Base-by-base conservation (phyloP, 768 basidiomycete species). In the Boletus barrowsii region DNA sequence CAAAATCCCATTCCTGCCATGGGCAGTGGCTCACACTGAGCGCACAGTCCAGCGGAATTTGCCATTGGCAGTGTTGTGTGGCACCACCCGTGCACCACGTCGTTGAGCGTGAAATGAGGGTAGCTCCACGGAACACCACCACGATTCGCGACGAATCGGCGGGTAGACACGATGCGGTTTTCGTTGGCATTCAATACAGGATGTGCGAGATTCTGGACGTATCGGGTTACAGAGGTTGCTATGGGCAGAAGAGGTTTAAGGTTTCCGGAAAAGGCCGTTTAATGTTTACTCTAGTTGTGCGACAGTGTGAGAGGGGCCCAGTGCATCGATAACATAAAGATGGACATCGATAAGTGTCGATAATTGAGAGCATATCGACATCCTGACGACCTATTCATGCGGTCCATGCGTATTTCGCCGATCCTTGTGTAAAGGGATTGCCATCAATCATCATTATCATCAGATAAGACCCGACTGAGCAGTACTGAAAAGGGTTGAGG, bases 71-170 rank as follows among this genome's bases (percentile, higher is more conserved):
- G 26, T 42, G 15, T 13, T 14, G 14, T 7, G 42, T 41, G 36
- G 49, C 47, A 52, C 22, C 30, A 55, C 24, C 15, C 33, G 13
- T 36, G 35, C 26, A 24, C n/a, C 13, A 29, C 35, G 35, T 36
- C 35, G 35, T 13, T 11, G 15, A 17, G 15, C 14, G 5, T 13
- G 35, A 13, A 2, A 36, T 36, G 35, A 17, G 35, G 29, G 29
- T 9, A 14, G 51, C 29, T 52, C 32, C 42, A 61, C 53, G 64
- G 62, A 56, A 42, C 4, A 50, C 49, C 44, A 43, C 47, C 39
- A 36, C 29, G 60, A 68, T 65, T 60, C 58, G 55, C 50, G 51
- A 54, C 26, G 39, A 33, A 29, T 3, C 11, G 36, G n/a, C 14
- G 50, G 42, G 46, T 24, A 11, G 62, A 42, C 37, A 41, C 10